Conservation (phyloP, 176 grass and related monocot genomes). For the Alloteropsis semialata region DNA sequence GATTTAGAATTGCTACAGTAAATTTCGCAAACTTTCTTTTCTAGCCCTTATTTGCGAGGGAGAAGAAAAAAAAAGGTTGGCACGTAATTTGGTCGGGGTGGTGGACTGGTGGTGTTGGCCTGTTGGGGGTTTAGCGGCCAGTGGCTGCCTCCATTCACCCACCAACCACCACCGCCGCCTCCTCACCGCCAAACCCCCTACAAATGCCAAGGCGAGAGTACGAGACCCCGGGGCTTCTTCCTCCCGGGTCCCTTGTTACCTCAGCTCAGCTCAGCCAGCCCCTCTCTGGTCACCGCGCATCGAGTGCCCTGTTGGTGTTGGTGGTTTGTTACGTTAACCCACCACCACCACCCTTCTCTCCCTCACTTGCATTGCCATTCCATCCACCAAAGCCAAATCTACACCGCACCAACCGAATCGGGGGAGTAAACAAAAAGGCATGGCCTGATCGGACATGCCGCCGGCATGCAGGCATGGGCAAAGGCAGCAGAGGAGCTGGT, state of each 20-base stretch:
- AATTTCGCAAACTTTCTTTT: too few relatives aligned
- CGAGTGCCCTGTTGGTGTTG: neutral
- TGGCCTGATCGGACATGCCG: neutral
- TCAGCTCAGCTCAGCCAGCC: neutral
- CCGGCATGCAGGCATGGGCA: neutral
- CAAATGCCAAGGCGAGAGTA: neutral
- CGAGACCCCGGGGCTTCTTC: too few relatives aligned
- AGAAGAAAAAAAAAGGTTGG: neutral
- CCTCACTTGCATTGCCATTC: neutral
- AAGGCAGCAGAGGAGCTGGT: neutral
- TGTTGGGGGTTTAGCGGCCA: neutral
- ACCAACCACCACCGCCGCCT: neutral
- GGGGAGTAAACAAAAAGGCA: neutral
- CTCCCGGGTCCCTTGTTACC: neutral
- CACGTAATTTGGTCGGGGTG: neutral
- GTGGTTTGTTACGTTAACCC: slow-evolving; percentile 12
- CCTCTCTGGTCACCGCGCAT: too few relatives aligned
- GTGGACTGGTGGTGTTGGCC: neutral
- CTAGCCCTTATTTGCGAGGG: neutral
- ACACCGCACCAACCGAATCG: slow-evolving; percentile 36
- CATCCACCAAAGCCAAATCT: slow-evolving; percentile 3
- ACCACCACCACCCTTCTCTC: neutral
- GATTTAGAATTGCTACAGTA: too few relatives aligned
- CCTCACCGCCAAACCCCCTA: neutral
- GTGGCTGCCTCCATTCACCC: neutral